Percentiles rank a stretch among this genome's conserved stretches.
phyloP scores from a whole-genome alignment of 768 basidiomycete genomes.

The Grammothele lineata region DNA sequence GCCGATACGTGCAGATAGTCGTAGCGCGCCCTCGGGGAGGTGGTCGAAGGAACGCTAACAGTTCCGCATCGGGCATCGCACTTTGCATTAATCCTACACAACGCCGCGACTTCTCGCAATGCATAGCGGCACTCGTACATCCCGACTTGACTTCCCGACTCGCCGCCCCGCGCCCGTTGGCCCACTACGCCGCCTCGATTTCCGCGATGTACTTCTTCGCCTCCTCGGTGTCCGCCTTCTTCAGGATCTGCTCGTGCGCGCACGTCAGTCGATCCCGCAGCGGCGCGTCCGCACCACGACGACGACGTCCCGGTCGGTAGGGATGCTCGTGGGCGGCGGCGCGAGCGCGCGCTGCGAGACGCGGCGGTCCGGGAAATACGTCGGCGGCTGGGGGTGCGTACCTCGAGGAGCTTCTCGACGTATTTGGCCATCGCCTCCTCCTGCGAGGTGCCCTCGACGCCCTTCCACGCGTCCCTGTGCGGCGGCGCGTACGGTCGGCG shows the following conservation, averaged over 20 bases:
- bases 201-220: constrained; percentile 53
- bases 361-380: background rate
- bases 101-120: too few relatives aligned
- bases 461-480: constrained; percentile 82
- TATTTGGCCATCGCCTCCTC: constrained; percentile 74
- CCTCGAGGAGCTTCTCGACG: constrained; percentile 69
- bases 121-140: too few relatives aligned
- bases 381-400: constrained; percentile 27
- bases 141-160: too few relatives aligned
- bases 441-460: constrained; percentile 62
- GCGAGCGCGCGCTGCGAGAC: background rate
- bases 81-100: too few relatives aligned
- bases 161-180: too few relatives aligned
- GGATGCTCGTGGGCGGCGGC: background rate
- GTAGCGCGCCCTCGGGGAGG: too few relatives aligned
- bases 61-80: too few relatives aligned
- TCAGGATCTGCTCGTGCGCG: constrained; percentile 48
- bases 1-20: too few relatives aligned
- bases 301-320: background rate
- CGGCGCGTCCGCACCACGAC: background rate
- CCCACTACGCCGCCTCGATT: constrained; percentile 57
- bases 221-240: constrained; percentile 44
- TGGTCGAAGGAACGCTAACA: too few relatives aligned
- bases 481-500: too few relatives aligned
- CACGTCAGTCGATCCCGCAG: constrained; percentile 2